A percentile compares a stretch with the other conserved stretches of the same genome.
These are phyloP conservation scores for Acer negundo DNA, from an alignment of 345 rosid species.

Conservation along the genomic window DNA sequence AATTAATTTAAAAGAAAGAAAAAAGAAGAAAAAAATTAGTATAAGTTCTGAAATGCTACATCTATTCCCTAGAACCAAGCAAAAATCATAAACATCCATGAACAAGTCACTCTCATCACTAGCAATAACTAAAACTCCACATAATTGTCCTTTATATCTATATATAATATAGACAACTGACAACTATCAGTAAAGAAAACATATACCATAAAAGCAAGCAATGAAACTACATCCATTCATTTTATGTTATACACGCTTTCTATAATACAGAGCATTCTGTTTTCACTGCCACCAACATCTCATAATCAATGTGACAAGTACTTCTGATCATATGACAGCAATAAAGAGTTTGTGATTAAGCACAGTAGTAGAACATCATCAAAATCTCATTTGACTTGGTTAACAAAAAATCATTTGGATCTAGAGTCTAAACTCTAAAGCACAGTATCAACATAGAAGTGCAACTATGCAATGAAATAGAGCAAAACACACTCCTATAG, in stretches of 20 bases:
- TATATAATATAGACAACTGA: too few relatives aligned
- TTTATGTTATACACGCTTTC: too few relatives aligned
- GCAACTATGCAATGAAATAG: background rate
- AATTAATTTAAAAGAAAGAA: background rate
- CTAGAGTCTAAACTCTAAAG: background rate
- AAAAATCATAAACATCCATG: background rate
- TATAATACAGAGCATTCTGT: too few relatives aligned
- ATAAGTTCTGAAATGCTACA: background rate
- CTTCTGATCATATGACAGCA: too few relatives aligned
- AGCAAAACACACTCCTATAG: background rate
- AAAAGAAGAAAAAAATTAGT: background rate
- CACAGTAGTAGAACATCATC: background rate
- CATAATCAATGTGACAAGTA: too few relatives aligned
- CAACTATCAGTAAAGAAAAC: background rate
- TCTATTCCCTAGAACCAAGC: background rate
- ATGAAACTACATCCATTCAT: background rate
- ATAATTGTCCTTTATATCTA: background rate
- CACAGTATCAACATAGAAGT: background rate
- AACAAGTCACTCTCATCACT: background rate
- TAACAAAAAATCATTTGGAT: background rate
- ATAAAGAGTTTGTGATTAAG: too few relatives aligned
- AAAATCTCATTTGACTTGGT: background rate
- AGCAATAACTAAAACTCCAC: background rate
- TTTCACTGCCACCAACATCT: too few relatives aligned
- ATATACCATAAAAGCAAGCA: background rate